These are phyloP conservation scores for Pichia scutulata DNA, from an alignment of 805 yeast species.

Conservation along the genomic window DNA sequence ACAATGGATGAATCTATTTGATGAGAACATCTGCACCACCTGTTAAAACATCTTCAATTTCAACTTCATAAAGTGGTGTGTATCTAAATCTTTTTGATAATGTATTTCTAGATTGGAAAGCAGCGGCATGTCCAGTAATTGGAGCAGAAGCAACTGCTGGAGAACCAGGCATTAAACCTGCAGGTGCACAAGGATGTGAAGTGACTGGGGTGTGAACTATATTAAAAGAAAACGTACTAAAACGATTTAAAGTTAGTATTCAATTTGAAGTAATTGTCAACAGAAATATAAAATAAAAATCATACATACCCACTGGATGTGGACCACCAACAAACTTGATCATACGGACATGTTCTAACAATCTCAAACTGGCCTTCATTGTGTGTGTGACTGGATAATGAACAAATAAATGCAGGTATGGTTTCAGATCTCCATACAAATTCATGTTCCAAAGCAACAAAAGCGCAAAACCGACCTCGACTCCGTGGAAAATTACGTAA, in stretches of 20 bases:
- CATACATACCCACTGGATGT: slow-evolving; percentile 42
- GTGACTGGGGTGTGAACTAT: slow-evolving; percentile 17
- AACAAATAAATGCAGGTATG: too few species aligned
- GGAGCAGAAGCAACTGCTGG: slow-evolving; percentile 6
- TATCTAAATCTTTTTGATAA: slow-evolving; percentile 74
- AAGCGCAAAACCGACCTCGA: neutral
- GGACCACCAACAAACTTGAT: slow-evolving; percentile 87
- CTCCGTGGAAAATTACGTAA: neutral
- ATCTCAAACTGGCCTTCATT: slow-evolving; percentile 27
- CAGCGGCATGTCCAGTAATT: slow-evolving; percentile 10
- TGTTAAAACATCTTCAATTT: slow-evolving; percentile 65
- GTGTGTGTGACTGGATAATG: neutral
- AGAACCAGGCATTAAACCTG: slow-evolving; percentile 23
- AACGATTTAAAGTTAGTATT: neutral
- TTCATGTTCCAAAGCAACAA: neutral
- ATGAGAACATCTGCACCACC: slow-evolving; percentile 74
- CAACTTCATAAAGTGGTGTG: slow-evolving; percentile 51
- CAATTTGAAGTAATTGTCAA: too few species aligned
- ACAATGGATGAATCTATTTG: slow-evolving; percentile 14
- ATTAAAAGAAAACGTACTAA: neutral
- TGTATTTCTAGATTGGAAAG: slow-evolving; percentile 46
- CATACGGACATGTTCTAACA: slow-evolving; percentile 49
- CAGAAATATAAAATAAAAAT: too few species aligned
- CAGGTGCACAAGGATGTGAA: slow-evolving; percentile 35
- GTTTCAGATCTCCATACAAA: neutral